A percentile compares a stretch with the other conserved stretches of the same genome.
Evolutionary conservation across 1,139 yeast species (phyloP).

Genomic region (Scheffersomyces segobiensis): DNA sequence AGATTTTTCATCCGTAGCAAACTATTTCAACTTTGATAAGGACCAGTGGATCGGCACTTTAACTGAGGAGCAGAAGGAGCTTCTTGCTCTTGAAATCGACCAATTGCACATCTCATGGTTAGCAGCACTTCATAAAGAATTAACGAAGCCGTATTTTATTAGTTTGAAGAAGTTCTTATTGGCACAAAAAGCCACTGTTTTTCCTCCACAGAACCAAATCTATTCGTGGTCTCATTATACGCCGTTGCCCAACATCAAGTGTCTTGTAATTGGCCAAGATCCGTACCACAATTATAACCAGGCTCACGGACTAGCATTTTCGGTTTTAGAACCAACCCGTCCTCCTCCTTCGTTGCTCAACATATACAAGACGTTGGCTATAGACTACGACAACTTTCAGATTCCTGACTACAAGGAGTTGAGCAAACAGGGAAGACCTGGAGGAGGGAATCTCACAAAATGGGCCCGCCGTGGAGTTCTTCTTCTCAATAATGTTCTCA

Average conservation of each 20-base stretch:
- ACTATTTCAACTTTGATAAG: constrained; percentile 43
- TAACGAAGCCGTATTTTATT: constrained; percentile 86
- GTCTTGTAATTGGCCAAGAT: constrained; percentile 90
- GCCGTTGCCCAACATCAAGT: constrained; percentile 72
- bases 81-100: constrained; percentile 67
- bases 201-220: constrained; percentile 77
- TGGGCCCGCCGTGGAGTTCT: constrained; percentile 94
- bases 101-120: constrained; percentile 82
- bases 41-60: constrained; percentile 55
- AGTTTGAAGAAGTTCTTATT: constrained; percentile 61
- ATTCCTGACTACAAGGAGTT: constrained; percentile 48
- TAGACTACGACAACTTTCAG: constrained; percentile 72
- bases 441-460: constrained; percentile 67
- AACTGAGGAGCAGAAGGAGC: constrained; percentile 49
- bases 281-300: constrained; percentile 93
- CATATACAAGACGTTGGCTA: constrained; percentile 75
- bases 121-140: constrained; percentile 61
- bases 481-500: constrained; percentile 81
- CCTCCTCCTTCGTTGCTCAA: constrained; percentile 91
- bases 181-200: constrained; percentile 41
- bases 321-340: constrained; percentile 78
- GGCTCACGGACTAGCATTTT: constrained; percentile 96
- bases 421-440: constrained; percentile 27
- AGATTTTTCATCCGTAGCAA: constrained; percentile 9
- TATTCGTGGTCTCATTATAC: constrained; percentile 93